Conservation (phyloP, 1,139 yeast genomes). For the Eremothecium cymbalariae region DNA sequence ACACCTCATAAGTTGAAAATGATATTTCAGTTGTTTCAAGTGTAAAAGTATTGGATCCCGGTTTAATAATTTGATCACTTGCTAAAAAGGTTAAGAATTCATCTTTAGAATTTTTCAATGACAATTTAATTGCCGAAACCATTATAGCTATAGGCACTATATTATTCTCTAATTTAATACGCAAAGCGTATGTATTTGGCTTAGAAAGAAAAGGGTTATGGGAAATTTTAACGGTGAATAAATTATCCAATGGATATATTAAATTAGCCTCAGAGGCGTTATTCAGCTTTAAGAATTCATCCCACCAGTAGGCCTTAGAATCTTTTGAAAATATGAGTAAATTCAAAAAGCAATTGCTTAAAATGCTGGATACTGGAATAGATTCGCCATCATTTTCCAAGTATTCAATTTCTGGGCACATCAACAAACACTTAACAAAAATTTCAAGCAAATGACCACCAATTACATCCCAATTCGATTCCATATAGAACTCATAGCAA, state of each 20-base stretch:
- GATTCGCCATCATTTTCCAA: constrained; percentile 24
- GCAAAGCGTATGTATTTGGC: constrained; percentile 22
- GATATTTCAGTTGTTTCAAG: constrained; percentile 19
- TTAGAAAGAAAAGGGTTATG: constrained; percentile 9
- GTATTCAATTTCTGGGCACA: constrained; percentile 17
- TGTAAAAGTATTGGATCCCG: constrained; percentile 8
- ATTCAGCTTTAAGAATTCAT: constrained; percentile 19
- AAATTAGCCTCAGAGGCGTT: constrained; percentile 15
- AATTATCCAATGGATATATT: constrained; percentile 21
- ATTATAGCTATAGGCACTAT: constrained; percentile 17
- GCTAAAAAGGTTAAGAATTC: constrained; percentile 16
- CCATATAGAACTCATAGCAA: constrained; percentile 58
- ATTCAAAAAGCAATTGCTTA: constrained; percentile 28
- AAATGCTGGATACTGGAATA: constrained; percentile 22
- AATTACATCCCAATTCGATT: constrained; percentile 67
- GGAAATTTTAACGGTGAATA: constrained; percentile 16
- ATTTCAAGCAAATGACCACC: constrained; percentile 58
- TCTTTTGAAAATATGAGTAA: constrained; percentile 19
- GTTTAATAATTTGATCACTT: constrained; percentile 8
- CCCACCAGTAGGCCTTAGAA: constrained; percentile 25
- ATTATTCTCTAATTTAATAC: constrained; percentile 14
- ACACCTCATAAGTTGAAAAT: constrained; percentile 22
- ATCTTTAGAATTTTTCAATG: constrained; percentile 16
- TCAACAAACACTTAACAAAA: constrained; percentile 59
- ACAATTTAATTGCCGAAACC: constrained; percentile 17